Conservation (phyloP, 192 early-diverging fungal species). For the Coemansia sp. region DNA sequence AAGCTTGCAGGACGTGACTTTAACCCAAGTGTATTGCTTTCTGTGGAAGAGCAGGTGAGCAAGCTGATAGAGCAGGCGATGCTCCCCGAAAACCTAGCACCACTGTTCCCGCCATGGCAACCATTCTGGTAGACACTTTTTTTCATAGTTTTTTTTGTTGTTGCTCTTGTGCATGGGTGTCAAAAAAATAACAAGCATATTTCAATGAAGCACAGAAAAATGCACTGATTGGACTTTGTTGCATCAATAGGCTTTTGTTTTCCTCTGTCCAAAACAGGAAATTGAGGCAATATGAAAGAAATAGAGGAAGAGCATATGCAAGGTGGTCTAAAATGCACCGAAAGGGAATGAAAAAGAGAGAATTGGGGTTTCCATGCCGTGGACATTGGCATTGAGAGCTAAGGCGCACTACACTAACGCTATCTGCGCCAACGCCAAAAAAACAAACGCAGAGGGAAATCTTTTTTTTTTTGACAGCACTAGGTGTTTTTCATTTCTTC, state of each 20-base stretch:
- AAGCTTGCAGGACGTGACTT: constrained; percentile 96
- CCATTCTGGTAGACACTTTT: constrained; percentile 38
- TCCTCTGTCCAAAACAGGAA: not conserved
- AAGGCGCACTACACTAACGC: constrained; percentile 6
- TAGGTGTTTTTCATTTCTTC: constrained; percentile 2
- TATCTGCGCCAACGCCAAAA: constrained; percentile 23
- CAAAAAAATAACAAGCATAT: no score
- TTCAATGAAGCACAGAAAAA: no score
- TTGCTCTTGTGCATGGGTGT: no score
- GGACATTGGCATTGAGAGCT: no score
- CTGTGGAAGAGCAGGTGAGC: constrained; percentile 84
- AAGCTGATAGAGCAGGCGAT: constrained; percentile 87
- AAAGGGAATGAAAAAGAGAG: not conserved
- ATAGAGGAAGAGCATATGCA: not conserved
- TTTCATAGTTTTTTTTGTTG: no score
- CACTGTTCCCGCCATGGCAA: constrained; percentile 68
- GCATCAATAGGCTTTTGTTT: not conserved
- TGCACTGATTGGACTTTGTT: not conserved
- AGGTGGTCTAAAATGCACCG: not conserved
- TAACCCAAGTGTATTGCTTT: constrained; percentile 72
- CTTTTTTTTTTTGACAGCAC: not conserved
- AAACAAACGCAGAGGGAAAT: not conserved
- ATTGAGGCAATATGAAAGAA: not conserved
- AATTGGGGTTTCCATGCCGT: no score
- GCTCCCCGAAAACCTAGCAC: constrained; percentile 86